Evolutionary conservation across 1,139 yeast species (phyloP).

Genomic region (Sporopachydermia cereana): DNA sequence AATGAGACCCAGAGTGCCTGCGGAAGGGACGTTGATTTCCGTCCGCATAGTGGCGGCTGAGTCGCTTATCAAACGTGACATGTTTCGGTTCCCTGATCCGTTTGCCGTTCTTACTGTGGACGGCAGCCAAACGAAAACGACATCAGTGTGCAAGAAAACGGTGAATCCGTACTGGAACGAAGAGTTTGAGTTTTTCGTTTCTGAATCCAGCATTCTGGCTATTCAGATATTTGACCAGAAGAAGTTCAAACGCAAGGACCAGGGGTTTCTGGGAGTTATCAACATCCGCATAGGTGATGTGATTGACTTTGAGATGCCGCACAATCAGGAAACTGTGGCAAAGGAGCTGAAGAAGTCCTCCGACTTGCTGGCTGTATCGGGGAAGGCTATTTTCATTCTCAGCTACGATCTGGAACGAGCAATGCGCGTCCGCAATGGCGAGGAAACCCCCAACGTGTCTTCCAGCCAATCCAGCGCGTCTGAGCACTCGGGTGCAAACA

Average conservation of each 20-base stretch:
- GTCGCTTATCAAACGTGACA: slow-evolving; percentile 88
- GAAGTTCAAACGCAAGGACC: slow-evolving; percentile 95
- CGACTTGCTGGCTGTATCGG: slow-evolving; percentile 84
- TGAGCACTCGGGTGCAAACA: background rate
- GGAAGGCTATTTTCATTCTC: slow-evolving; percentile 61
- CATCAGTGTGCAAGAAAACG: slow-evolving; percentile 88
- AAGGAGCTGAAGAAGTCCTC: slow-evolving; percentile 86
- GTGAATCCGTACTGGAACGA: slow-evolving; percentile 98
- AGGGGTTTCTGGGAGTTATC: slow-evolving; percentile 96
- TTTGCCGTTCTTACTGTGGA: slow-evolving; percentile 95
- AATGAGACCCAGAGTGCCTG: background rate
- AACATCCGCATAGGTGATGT: slow-evolving; percentile 87
- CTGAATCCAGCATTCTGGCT: slow-evolving; percentile 77
- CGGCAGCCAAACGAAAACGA: slow-evolving; percentile 92
- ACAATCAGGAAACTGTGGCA: slow-evolving; percentile 77
- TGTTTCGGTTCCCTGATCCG: slow-evolving; percentile 79
- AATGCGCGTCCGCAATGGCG: background rate
- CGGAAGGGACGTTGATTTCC: background rate
- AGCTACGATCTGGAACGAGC: slow-evolving; percentile 19
- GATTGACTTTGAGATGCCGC: slow-evolving; percentile 45
- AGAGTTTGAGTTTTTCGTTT: slow-evolving; percentile 48
- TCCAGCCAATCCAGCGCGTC: background rate
- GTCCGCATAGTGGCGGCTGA: slow-evolving; percentile 78
- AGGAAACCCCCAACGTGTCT: background rate
- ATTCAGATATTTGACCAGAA: slow-evolving; percentile 95